Base-by-base conservation (phyloP, 805 yeast species). In the Ogataea trehalophila region DNA sequence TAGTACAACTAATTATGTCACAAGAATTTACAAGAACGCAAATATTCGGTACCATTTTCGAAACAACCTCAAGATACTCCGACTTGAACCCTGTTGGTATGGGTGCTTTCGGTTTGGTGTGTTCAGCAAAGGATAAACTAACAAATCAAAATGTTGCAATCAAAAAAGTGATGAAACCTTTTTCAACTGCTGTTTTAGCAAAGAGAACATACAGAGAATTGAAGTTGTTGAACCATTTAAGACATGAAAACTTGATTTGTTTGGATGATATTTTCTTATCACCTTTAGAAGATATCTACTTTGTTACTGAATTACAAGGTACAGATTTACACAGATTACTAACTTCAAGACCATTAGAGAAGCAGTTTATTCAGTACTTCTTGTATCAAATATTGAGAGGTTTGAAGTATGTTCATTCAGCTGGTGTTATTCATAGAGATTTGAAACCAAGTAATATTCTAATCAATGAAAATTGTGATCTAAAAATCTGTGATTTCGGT, bases 81-180 rank as follows among this genome's bases (percentile, higher is more conserved):
- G 96, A 92, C 62, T 76, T 94, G 52, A 92, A 90, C 62, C 99
- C 99, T 2, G 97, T 94, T 43, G 99, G 99, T 0, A 94, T 94
- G 99, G 99, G 99, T 23, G 99, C 99, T 7, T 94, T 94, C 65
- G 99, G 99, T 5, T 76, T 94, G 17, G 99, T 94, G 37, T 94
- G 99, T 55, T 89, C 97, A 8, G 99, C 99, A 1, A 80, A 84
- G 47, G 99, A 94, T 68, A 87, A 84, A 57, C 77, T 91, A 51
- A 90, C 97, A 0, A 83, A 81, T 46, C 96, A 91, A 67, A 88
- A 85, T 56, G 99, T 94, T 35, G 99, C 99, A 42, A 94, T 94
- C 51, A 94, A 94, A 67, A 94, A 94, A 72, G 92, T 94, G 58
- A 88, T 92, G 96, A 92, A 90, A 66, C 99, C 99, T 0, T 94